Conservation (phyloP, 352 stramenopile species). For the Phytopythium sindhum region DNA sequence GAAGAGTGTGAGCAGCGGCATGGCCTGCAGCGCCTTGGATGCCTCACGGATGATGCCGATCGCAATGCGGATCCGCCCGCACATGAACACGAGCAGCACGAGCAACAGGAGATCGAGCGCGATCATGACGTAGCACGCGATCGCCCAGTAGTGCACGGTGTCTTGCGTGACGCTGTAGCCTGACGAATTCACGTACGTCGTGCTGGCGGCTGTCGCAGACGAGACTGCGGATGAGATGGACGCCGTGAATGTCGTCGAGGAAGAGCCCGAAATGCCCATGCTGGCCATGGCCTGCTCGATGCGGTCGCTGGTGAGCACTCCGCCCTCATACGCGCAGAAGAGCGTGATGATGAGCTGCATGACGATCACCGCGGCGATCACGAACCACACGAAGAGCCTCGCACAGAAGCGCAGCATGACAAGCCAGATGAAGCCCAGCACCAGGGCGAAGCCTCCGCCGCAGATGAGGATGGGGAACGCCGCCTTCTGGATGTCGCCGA, state of each 20-base stretch:
- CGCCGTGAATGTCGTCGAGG: conserved; percentile 22
- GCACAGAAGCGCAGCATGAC: conserved; percentile 73
- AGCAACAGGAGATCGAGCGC: conserved; percentile 57
- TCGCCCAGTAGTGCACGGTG: conserved; percentile 66
- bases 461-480: conserved; percentile 75
- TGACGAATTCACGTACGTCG: conserved; percentile 51
- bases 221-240: conserved; percentile 23
- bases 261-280: conserved; percentile 43
- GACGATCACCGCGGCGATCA: conserved; percentile 55
- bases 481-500: conserved; percentile 77
- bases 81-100: conserved; percentile 76
- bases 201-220: conserved; percentile 22
- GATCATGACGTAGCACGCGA: conserved; percentile 76
- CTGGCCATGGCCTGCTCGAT: conserved; percentile 45
- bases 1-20: conserved; percentile 77
- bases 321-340: conserved; percentile 73
- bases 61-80: conserved; percentile 77
- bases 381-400: conserved; percentile 77
- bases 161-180: conserved; percentile 42
- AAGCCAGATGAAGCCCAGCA: conserved; percentile 74
- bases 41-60: conserved; percentile 87
- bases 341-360: conserved; percentile 73
- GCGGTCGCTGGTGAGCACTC: conserved; percentile 48
- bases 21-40: conserved; percentile 70
- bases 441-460: conserved; percentile 57